Base-by-base conservation (phyloP, 2,329 filamentous ascomycete genomes). In the Daldinia sp. region DNA sequence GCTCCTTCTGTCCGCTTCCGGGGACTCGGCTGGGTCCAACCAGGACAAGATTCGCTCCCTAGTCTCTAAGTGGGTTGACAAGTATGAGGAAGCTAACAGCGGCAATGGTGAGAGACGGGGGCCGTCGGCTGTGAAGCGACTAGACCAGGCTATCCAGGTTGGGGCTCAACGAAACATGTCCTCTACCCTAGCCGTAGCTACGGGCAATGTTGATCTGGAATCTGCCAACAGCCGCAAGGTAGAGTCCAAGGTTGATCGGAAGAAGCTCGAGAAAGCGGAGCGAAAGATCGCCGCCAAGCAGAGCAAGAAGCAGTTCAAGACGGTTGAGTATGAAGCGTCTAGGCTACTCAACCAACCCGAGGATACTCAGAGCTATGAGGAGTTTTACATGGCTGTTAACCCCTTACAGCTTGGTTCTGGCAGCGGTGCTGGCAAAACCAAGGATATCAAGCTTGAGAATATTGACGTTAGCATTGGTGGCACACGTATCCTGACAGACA, bases 371-470 rank as follows among this genome's bases (percentile, higher is more conserved):
- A 97, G 93, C 44, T 99, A 99, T 79, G 96, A 99, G 82, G 96
- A 99, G 80, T 98, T 99, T 83, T 99, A 97, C 88, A 98, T 99
- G 96, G 92, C 93, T 60, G 96, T 99, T 84, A 99, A 99, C 81
- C 96, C 96, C 68, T 87, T 99, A 70, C 95, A 98, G 79, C 77
- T 98, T 68, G 95, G 94, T 61, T 83, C 86, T 72, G 81, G 88
- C 63, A 81, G 90, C 67, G 87, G 90, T 35, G 83, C 92, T 67
- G 88, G 89, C 73, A 99, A 98, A 90, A 97, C 94, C 81, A 99
- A 99, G 86, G 96, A 99, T 79, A 94, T 99, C 86, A 99, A 98
- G 84, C 85, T 99, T 74, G 96, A 99, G 81, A 94, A 93, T 75
- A 93, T 97, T 78, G 96, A 99, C 81, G 92, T 99, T 61, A 92